A percentile compares a stretch with the other conserved stretches of the same genome.
These are phyloP conservation scores for Encephalitozoon hellem DNA, from an alignment of 371 early-diverging fungal species.

Conservation along the genomic window DNA sequence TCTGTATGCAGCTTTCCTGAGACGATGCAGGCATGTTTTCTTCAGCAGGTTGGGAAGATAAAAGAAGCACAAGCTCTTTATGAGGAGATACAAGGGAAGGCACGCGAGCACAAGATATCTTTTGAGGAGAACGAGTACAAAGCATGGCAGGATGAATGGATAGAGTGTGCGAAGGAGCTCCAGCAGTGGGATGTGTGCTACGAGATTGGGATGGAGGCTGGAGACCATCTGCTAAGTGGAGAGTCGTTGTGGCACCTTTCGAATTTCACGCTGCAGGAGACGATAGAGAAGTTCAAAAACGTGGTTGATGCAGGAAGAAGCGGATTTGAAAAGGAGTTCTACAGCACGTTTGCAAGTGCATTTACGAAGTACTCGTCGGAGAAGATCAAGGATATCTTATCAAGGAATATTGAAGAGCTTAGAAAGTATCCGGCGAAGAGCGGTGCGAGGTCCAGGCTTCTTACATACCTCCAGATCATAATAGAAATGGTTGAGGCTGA, in stretches of 20 bases:
- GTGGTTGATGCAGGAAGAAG: not conserved
- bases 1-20: slow-evolving; percentile 78
- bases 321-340: slow-evolving; percentile 38
- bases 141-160: slow-evolving; percentile 92
- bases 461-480: slow-evolving; percentile 46
- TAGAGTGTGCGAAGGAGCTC: slow-evolving; percentile 73
- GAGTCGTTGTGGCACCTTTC: slow-evolving; percentile 39
- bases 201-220: slow-evolving; percentile 78
- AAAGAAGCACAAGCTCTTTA: slow-evolving; percentile 76
- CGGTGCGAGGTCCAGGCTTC: slow-evolving; percentile 2
- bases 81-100: slow-evolving; percentile 82
- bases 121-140: slow-evolving; percentile 88
- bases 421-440: slow-evolving; percentile 17
- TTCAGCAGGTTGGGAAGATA: slow-evolving; percentile 85
- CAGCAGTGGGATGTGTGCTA: slow-evolving; percentile 94
- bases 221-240: slow-evolving; percentile 59
- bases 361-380: slow-evolving; percentile 18
- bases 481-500: slow-evolving; percentile 55
- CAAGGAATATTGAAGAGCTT: slow-evolving; percentile 35
- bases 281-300: slow-evolving; percentile 32
- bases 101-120: slow-evolving; percentile 63
- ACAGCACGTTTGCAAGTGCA: slow-evolving; percentile 14
- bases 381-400: slow-evolving; percentile 21
- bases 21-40: slow-evolving; percentile 85
- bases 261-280: slow-evolving; percentile 17